Evolutionary conservation across 1,284 basidiomycete species (phyloP).

Genomic region (Cutaneotrichosporon cyanovorans): DNA sequence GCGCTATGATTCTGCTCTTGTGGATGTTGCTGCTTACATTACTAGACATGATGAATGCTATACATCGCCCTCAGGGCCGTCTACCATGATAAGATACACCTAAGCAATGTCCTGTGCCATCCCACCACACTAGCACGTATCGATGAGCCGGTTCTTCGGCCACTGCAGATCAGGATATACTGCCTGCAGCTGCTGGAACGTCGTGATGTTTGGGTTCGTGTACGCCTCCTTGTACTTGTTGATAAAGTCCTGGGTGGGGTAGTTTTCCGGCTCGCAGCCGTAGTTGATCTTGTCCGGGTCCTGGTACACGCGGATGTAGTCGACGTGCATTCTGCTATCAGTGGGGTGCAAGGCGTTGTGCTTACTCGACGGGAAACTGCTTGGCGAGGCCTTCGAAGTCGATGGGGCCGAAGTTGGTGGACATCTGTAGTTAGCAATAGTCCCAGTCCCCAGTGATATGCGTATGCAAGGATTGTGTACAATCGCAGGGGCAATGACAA

Average conservation of each 20-base stretch:
- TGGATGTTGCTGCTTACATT: no score
- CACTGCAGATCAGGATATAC: not conserved
- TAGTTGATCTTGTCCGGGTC: conserved; percentile 40
- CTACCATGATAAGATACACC: no score
- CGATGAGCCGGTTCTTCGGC: conserved; percentile 34
- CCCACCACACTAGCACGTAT: conserved; percentile 20
- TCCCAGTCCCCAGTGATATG: no score
- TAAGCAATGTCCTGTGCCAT: no score
- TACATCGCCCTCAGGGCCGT: no score
- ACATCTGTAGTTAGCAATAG: conserved; percentile 48
- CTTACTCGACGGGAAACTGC: conserved; percentile 9
- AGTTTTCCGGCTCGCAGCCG: conserved; percentile 48
- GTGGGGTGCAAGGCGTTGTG: no score
- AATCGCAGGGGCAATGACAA: no score
- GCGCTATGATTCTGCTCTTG: no score
- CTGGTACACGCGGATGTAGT: conserved; percentile 46
- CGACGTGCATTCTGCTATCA: conserved; percentile 29
- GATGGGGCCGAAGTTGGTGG: conserved; percentile 63
- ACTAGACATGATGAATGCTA: no score
- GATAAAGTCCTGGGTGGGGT: conserved; percentile 55
- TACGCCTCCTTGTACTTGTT: conserved; percentile 24
- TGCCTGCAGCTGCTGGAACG: conserved; percentile 5
- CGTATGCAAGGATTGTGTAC: no score
- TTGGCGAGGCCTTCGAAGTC: conserved; percentile 42
- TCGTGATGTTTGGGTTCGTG: conserved; percentile 32